Base-by-base conservation (phyloP, 768 basidiomycete genomes). In the Lentinula detonsa region DNA sequence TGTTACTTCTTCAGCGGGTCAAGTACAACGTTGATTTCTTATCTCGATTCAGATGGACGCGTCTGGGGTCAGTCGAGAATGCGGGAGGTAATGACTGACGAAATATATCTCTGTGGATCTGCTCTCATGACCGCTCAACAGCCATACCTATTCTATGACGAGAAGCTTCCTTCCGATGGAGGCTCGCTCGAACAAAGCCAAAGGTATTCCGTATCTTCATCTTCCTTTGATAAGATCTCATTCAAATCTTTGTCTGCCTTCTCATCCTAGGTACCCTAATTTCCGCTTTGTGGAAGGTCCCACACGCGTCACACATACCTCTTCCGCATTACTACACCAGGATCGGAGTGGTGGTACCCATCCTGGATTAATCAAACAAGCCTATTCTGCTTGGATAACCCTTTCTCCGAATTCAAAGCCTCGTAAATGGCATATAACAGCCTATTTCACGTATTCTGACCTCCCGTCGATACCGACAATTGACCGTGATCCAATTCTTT, bases 91-190 rank as follows among this genome's bases (percentile, higher is more conserved):
- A 61, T 65, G 57, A 31, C 23, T 18, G 13, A 39, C 21, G 11
- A 56, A 40, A 18, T 8, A 6, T 6, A 28, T 33, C 2, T 45
- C 21, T 39, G 8, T 10, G 15, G 9, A 56, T 10, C 40, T 40
- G 16, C 40, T 40, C 28, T 55, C 3, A 56, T 28, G 58, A 59
- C 50, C 51, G 34, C 57, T 55, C 45, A 52, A 39, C 33, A 88
- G 83, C 86, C 86, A 1, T 88, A 85, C 69, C 76, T 87, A 34
- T 87, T 87, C 68, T 87, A 87, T 70, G 86, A 88, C 69, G 85
- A 85, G 69, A 84, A 80, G 67, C 65, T 80, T 57, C 76, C 78
- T 34, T 73, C 73, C 50, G 80, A 82, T 46, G 60, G 45, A n/a
- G 43, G 43, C n/a, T 39, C 60, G 10, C 15, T 53, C 13, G 60